Evolutionary conservation across 2,329 filamentous ascomycete genomes (phyloP).

Genomic region (Thielaviopsis populi): DNA sequence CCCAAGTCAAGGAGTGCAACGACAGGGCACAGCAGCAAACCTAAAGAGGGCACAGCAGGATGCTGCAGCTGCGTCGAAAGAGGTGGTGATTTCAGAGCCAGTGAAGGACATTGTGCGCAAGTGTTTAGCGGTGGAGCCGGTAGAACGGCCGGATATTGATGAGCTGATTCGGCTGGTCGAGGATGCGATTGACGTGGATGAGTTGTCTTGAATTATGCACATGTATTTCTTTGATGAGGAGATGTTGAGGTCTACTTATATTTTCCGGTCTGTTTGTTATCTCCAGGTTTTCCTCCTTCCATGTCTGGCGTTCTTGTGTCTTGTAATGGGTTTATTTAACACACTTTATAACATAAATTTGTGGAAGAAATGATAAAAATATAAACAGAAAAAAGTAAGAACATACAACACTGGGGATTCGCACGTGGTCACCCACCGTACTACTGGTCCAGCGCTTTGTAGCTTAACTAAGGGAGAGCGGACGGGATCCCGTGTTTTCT

Average conservation of each 20-base stretch:
- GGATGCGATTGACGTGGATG: constrained; percentile 54
- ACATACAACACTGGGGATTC: neutral
- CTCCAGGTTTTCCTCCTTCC: neutral
- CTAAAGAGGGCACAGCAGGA: constrained; percentile 10
- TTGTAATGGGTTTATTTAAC: no score
- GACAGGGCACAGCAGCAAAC: constrained; percentile 24
- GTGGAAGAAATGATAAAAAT: no score
- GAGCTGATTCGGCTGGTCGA: constrained; percentile 71
- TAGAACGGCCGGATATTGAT: constrained; percentile 73
- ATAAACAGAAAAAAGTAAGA: neutral
- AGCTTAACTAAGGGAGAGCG: neutral
- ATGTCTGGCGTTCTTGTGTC: no score
- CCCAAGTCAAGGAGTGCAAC: constrained; percentile 38
- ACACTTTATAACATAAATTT: no score
- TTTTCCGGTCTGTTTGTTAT: neutral
- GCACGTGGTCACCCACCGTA: neutral
- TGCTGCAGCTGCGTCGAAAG: constrained; percentile 21
- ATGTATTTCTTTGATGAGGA: neutral
- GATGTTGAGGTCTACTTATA: neutral
- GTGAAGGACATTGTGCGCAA: constrained; percentile 78
- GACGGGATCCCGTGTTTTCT: neutral
- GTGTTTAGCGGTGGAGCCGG: constrained; percentile 75
- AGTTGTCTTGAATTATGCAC: constrained; percentile 21
- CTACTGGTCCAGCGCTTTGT: neutral
- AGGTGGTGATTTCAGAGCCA: constrained; percentile 54